Conservation (phyloP, 208 protist genomes). For the Acanthamoeba lenticulata region DNA sequence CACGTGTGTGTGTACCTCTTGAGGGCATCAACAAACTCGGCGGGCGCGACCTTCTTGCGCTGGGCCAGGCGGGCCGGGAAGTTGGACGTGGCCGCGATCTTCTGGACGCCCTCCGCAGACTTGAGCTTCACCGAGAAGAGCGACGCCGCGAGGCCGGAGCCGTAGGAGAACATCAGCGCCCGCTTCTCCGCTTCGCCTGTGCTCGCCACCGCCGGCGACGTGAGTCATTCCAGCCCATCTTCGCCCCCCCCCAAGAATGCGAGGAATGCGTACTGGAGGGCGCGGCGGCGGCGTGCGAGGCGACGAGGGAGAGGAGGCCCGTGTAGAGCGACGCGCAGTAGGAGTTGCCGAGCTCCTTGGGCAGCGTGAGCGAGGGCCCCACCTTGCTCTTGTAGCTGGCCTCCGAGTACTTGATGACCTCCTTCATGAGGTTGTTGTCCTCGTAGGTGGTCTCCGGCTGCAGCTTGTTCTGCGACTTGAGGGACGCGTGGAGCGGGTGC, state of each 20-base stretch:
- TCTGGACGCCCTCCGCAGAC: conserved; percentile 48
- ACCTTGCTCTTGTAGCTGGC: conserved; percentile 84
- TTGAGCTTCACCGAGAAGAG: conserved; percentile 86
- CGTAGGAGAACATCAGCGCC: conserved; percentile 91
- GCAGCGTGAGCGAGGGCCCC: conserved; percentile 77
- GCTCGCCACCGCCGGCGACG: background rate
- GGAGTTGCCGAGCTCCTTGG: conserved; percentile 89
- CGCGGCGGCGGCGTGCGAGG: background rate
- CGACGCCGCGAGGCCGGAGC: conserved; percentile 88
- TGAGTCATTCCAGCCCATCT: background rate
- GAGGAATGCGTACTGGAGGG: background rate
- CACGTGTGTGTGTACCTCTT: background rate
- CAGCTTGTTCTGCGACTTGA: conserved; percentile 30
- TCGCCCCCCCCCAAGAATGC: background rate
- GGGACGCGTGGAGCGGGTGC: background rate
- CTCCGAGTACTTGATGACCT: conserved; percentile 76
- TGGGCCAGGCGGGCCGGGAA: conserved; percentile 66
- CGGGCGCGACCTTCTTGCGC: conserved; percentile 64
- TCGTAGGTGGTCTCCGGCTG: conserved; percentile 83
- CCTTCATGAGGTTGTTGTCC: conserved; percentile 83
- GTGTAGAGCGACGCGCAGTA: conserved; percentile 92
- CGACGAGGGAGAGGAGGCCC: conserved; percentile 89
- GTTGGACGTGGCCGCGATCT: conserved; percentile 71
- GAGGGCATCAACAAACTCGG: conserved; percentile 66
- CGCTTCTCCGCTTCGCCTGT: conserved; percentile 77